Conservation (phyloP, 2,329 filamentous ascomycete species). For the Ophiostoma novo-ulmi region DNA sequence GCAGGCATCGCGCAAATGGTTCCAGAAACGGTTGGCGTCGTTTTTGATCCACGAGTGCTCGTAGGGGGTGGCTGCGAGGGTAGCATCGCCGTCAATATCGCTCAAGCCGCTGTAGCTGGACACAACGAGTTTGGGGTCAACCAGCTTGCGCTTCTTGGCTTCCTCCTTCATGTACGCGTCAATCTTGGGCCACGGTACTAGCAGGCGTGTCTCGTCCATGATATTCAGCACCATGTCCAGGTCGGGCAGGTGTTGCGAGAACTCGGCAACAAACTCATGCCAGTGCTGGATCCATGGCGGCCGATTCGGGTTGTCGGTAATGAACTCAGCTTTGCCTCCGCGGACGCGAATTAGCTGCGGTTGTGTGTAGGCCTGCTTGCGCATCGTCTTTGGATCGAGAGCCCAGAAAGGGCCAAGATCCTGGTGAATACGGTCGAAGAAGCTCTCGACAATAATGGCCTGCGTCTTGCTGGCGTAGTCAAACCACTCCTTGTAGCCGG, state of each 20-base stretch:
- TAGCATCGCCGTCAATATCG: constrained; percentile 34
- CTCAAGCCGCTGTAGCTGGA: constrained; percentile 40
- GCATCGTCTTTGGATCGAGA: constrained; percentile 37
- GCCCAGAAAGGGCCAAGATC: constrained; percentile 52
- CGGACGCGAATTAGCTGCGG: constrained; percentile 46
- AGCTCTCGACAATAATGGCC: constrained; percentile 44
- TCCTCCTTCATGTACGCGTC: constrained; percentile 47
- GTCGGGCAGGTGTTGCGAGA: constrained; percentile 53
- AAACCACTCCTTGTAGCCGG: constrained; percentile 46
- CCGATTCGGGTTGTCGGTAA: constrained; percentile 37
- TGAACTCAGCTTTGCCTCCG: constrained; percentile 38
- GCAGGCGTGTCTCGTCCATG: constrained; percentile 57
- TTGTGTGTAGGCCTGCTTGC: constrained; percentile 38
- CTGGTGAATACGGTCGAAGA: constrained; percentile 50
- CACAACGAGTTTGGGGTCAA: constrained; percentile 42
- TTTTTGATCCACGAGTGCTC: constrained; percentile 45
- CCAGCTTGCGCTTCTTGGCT: constrained; percentile 36
- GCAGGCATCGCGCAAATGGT: constrained; percentile 53
- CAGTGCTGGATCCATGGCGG: constrained; percentile 46
- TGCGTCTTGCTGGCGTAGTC: constrained; percentile 41
- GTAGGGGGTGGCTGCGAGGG: constrained; percentile 32
- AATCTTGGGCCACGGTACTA: constrained; percentile 55
- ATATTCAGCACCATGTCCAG: constrained; percentile 63
- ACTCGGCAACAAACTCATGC: constrained; percentile 46
- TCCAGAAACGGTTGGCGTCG: constrained; percentile 52